Evolutionary conservation across 805 yeast species (phyloP), one percentile per base, ranked within the genome.

Genomic region (Cyberlindnera suaveolens): DNA sequence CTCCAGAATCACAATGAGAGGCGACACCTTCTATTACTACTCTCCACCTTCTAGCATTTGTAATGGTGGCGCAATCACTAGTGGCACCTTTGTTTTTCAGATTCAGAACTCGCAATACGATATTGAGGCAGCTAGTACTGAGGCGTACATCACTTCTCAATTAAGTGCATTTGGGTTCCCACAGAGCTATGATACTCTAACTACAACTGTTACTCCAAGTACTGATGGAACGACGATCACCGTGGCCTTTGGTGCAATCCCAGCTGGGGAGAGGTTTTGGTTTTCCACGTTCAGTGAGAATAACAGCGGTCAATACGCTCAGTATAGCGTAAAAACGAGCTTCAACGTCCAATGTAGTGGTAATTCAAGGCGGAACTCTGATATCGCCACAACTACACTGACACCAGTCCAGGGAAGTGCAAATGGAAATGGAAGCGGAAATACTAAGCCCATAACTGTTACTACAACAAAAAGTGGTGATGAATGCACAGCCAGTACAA

Each of bases 1-100:
- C 5, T 26, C 36, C n/a, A 43, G 52, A 44, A 36, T 43, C 30
- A 44, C 49, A 3, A 48, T 48, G 52, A 37, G 44, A 31, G 49
- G 49, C 6, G 52, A 48, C 35, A 31, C 29, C 17, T 44, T 43
- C 36, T 43, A 36, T 39, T 46, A 46, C 38, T 48, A 38, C 39
- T 6, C 32, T 34, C 18, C 46, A 9, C 46, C 44, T 11, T 14
- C 18, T 1, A 15, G 34, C 15, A 5, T 41, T 4, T 46, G 52
- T 37, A 14, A 15, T 16, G 36, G 31, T 16, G 34, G 38, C 4
- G 39, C 17, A 5, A 35, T 46, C 37, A 31, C 27, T 2, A 27
- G 39, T 14, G 52, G 52, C 15, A 35, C 46, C 3, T 39, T 48
- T 36, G 40, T 41, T 3, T 15, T 42, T 23, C 23, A 41, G 9